Percentiles rank a stretch among this genome's conserved stretches.
Conservation (phyloP, 2,329 filamentous ascomycete species). For the Phialocephala sp. region DNA sequence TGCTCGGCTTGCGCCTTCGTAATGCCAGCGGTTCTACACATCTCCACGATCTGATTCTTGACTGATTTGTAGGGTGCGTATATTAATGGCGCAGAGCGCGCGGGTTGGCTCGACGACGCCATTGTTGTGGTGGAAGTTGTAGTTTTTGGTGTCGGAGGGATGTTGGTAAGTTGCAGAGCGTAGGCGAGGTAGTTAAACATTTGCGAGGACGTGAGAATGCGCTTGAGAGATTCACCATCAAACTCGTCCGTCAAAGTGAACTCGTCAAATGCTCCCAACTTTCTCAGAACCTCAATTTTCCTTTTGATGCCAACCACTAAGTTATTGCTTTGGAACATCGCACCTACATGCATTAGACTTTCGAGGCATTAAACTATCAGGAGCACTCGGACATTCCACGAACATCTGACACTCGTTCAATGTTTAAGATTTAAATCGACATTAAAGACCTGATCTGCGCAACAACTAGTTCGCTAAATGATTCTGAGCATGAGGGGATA, state of each 20-base stretch:
- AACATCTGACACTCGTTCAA: background rate
- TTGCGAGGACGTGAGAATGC: background rate
- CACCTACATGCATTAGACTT: background rate
- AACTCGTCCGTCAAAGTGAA: background rate
- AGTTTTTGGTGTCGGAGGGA: background rate
- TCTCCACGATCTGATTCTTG: background rate
- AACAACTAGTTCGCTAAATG: too few species aligned
- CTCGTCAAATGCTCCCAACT: background rate
- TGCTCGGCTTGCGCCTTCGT: background rate
- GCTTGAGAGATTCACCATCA: background rate
- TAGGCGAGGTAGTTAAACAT: background rate
- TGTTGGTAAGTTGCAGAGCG: background rate
- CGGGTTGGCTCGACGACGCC: background rate
- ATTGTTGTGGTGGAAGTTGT: background rate
- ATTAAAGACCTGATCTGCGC: background rate
- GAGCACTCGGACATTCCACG: background rate
- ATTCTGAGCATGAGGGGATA: too few species aligned
- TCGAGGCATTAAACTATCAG: background rate
- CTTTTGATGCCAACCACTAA: background rate
- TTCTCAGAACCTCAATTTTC: background rate
- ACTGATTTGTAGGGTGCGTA: background rate
- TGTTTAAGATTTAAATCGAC: background rate
- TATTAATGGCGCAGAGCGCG: background rate
- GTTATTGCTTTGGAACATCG: background rate
- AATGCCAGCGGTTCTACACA: background rate